phyloP scores from a whole-genome alignment of 129 eudicot species.

The Logfia minima region DNA sequence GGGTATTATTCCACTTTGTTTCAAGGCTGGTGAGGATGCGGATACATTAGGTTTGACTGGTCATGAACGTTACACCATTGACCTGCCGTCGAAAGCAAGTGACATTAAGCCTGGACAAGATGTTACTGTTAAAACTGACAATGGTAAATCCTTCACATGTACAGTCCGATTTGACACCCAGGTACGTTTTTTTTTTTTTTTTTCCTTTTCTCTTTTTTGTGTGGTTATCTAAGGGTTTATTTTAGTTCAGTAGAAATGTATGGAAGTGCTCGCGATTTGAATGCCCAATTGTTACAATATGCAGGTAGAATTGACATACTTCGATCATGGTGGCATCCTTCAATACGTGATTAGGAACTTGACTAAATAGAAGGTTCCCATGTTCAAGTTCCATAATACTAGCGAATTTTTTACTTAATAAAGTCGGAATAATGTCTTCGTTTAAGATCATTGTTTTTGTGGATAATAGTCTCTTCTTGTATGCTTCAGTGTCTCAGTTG shows the following conservation, averaged over 20 bases:
- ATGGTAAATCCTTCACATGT: slow-evolving; percentile 85
- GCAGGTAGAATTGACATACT: slow-evolving; percentile 96
- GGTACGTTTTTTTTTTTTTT: slow-evolving; percentile 42
- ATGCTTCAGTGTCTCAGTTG: not conserved
- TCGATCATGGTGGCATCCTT: slow-evolving; percentile 96
- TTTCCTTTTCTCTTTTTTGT: too few species aligned
- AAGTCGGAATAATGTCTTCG: not conserved
- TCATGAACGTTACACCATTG: slow-evolving; percentile 85
- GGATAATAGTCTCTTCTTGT: not conserved
- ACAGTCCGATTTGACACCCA: slow-evolving; percentile 87
- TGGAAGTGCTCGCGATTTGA: not conserved
- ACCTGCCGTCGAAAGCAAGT: slow-evolving; percentile 66
- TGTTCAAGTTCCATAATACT: slow-evolving; percentile 9
- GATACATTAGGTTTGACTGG: slow-evolving; percentile 89
- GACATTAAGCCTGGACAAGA: slow-evolving; percentile 97
- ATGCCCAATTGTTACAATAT: not conserved
- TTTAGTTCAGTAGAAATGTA: not conserved
- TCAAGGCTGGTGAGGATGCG: slow-evolving; percentile 94
- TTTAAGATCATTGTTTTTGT: not conserved
- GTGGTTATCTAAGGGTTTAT: not conserved
- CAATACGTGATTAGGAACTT: slow-evolving; percentile 79
- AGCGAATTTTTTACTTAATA: slow-evolving; percentile 1
- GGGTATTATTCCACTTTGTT: slow-evolving; percentile 95
- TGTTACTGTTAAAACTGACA: slow-evolving; percentile 75
- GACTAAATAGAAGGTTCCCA: slow-evolving; percentile 39